Evolutionary conservation across 805 yeast species (phyloP).

Genomic region (Candida rishiriensis): DNA sequence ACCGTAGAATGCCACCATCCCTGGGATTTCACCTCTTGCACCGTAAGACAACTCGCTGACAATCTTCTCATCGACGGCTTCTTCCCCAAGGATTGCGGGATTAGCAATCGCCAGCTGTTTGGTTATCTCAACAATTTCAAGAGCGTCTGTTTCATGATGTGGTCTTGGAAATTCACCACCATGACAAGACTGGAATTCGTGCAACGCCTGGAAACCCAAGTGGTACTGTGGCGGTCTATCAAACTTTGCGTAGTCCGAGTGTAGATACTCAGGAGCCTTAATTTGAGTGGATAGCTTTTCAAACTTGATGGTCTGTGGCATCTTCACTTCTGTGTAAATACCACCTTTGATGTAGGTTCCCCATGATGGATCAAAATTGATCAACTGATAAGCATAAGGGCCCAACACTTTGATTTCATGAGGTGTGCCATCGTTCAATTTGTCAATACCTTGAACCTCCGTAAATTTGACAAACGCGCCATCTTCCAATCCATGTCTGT

Average conservation of each 20-base stretch:
- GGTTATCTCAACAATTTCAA: slow-evolving; percentile 56
- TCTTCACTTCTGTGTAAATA: slow-evolving; percentile 85
- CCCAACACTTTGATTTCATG: slow-evolving; percentile 82
- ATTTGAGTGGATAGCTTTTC: slow-evolving; percentile 63
- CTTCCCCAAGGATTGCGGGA: slow-evolving; percentile 53
- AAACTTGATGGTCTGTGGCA: slow-evolving; percentile 63
- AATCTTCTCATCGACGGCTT: slow-evolving; percentile 55
- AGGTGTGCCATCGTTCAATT: slow-evolving; percentile 68
- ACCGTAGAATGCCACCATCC: slow-evolving; percentile 83
- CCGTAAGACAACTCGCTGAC: slow-evolving; percentile 74
- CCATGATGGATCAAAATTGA: slow-evolving; percentile 48
- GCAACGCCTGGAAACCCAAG: slow-evolving; percentile 85
- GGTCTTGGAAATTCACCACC: slow-evolving; percentile 72
- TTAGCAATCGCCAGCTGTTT: slow-evolving; percentile 52
- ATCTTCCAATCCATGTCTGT: slow-evolving; percentile 89
- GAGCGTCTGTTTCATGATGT: slow-evolving; percentile 68
- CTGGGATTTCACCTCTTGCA: slow-evolving; percentile 89
- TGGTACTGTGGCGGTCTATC: slow-evolving; percentile 90
- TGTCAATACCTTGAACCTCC: slow-evolving; percentile 78
- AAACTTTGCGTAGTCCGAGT: slow-evolving; percentile 90
- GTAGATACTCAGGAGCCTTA: slow-evolving; percentile 68
- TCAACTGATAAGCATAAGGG: slow-evolving; percentile 81
- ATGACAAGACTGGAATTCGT: slow-evolving; percentile 62
- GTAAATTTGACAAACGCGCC: slow-evolving; percentile 85
- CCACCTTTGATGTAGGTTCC: slow-evolving; percentile 83